Conservation (phyloP, 768 basidiomycete genomes). For the Mycena venus region DNA sequence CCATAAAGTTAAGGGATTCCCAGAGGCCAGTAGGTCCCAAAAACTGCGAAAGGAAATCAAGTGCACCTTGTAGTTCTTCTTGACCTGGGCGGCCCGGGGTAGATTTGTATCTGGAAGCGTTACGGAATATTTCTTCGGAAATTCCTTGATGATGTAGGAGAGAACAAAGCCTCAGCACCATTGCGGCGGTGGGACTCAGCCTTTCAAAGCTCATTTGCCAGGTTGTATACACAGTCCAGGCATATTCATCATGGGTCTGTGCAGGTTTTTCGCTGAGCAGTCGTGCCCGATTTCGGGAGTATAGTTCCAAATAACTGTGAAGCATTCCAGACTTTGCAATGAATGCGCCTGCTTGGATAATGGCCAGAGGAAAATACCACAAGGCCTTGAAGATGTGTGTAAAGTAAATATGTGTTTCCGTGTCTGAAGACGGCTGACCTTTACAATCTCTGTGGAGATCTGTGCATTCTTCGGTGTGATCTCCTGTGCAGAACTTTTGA, state of each 20-base stretch:
- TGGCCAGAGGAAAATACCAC: conserved; percentile 11
- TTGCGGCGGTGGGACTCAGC: not conserved
- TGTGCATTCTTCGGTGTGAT: not conserved
- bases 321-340: conserved; percentile 7
- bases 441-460: conserved; percentile 5
- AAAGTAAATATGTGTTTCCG: not conserved
- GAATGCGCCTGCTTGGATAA: conserved; percentile 17
- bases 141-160: conserved; percentile 1
- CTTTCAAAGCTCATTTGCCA: conserved; percentile 20
- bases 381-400: not conserved
- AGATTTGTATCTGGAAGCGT: not conserved
- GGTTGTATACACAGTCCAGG: too few species aligned
- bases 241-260: too few species aligned
- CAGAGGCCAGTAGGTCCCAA: not conserved
- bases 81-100: not conserved
- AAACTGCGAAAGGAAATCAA: conserved; percentile 7
- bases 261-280: not conserved
- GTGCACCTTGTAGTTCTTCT: conserved; percentile 3
- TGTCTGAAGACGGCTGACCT: not conserved
- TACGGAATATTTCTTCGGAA: not conserved
- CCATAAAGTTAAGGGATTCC: not conserved
- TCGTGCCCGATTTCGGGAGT: not conserved
- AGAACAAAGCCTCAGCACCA: not conserved
- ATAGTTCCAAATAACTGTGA: not conserved
- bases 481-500: conserved; percentile 1